Base-by-base conservation (phyloP, 257 asterid species). In the Perilla frutescens region DNA sequence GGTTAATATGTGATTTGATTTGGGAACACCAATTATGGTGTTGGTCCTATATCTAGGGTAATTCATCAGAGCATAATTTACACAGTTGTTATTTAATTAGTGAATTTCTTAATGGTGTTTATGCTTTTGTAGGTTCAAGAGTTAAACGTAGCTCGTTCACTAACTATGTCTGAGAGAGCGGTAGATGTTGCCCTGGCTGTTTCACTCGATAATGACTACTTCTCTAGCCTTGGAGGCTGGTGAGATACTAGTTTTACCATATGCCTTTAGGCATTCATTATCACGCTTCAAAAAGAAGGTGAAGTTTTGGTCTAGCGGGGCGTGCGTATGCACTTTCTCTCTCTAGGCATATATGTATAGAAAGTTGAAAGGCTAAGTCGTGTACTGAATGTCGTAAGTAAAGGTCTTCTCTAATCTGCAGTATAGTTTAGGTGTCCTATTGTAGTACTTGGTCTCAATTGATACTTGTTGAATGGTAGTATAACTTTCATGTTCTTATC, bases 211-310 rank as follows among this genome's bases (percentile, higher is more conserved):
- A 91, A 91, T 68, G 98, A 93, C 83, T 91, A 91, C 82, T 93
- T 93, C 85, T 93, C 97, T 62, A 80, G 94, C 72, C 98, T 88
- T 20, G 96, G 97, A 56, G 97, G 97, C 94, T 82, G 90, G 98
- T 92, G 79, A 90, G 96, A 66, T 68, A 13, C 68, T 71, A 32
- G 45, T 44, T 53, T 49, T 14, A 29, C 63, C 53, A 20, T 61
- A 31, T 50, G 43, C 26, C 0, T 20, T 20, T 20, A 8, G 60
- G 54, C 29, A 47, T 61, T 55, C 39, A 29, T 37, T 49, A 56
- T 68, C 34, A 50, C 7, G 26, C 26, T 20, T 20, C 26, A 20
- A 20, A 20, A 20, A 20, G 26, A 20, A 20, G 1, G 26, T 20
- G 26, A 0, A 20, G 26, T 20, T 20, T 20, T 20, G 26, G 26